phyloP scores from a whole-genome alignment of 1,284 basidiomycete species.

The Naganishia sp. region DNA sequence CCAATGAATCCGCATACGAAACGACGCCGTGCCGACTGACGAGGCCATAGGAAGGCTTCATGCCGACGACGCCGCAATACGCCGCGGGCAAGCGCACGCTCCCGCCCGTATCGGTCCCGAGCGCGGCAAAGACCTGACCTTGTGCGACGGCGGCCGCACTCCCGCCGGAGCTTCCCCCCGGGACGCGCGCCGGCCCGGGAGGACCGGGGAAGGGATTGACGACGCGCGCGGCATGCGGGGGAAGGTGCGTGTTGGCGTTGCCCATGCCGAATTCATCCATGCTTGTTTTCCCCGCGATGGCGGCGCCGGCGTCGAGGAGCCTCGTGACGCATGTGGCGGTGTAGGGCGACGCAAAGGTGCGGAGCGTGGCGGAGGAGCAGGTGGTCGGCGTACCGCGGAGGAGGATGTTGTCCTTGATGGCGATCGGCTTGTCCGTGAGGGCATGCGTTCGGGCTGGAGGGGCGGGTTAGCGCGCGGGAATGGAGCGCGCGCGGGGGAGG shows the following conservation, averaged over 20 bases:
- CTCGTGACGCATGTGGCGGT: slow-evolving; percentile 80
- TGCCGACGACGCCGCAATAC: slow-evolving; percentile 86
- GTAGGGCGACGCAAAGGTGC: slow-evolving; percentile 76
- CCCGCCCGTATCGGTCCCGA: slow-evolving; percentile 94
- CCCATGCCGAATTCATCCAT: slow-evolving; percentile 99
- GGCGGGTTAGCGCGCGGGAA: too few relatives aligned
- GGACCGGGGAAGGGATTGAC: slow-evolving; percentile 65
- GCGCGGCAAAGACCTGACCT: slow-evolving; percentile 76
- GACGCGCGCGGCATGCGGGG: slow-evolving; percentile 58
- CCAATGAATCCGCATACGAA: slow-evolving; percentile 90
- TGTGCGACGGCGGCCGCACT: slow-evolving; percentile 58
- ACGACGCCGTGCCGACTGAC: slow-evolving; percentile 90
- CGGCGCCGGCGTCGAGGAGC: slow-evolving; percentile 67
- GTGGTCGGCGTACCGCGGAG: background rate
- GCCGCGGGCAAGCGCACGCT: slow-evolving; percentile 89
- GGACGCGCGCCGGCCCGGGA: slow-evolving; percentile 60
- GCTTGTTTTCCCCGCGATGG: slow-evolving; percentile 84
- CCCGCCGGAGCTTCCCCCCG: slow-evolving; percentile 61
- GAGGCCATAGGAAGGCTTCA: slow-evolving; percentile 94
- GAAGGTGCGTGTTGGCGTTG: slow-evolving; percentile 55
- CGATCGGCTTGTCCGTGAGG: background rate
- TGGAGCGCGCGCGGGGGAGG: too few relatives aligned
- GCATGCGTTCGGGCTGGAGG: background rate
- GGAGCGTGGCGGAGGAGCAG: background rate
- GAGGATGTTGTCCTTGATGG: slow-evolving; percentile 9